Conservation (phyloP, 148 eudicot genomes). For the Dianthus caryophyllus region DNA sequence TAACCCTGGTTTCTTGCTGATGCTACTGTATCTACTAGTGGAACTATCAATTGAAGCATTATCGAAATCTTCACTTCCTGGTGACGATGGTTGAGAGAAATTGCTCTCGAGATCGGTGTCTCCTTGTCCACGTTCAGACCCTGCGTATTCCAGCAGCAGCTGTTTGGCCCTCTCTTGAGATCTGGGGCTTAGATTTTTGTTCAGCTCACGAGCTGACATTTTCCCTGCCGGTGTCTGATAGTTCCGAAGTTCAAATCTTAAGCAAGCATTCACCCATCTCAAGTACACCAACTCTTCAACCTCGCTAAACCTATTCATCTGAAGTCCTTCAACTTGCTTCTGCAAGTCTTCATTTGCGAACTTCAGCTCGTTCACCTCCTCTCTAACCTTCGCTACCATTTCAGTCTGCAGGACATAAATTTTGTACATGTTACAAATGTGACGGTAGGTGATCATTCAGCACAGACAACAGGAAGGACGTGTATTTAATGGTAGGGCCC, state of each 20-base stretch:
- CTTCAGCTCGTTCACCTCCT: slow-evolving; percentile 64
- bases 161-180: slow-evolving; percentile 94
- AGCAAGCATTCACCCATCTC: slow-evolving; percentile 97
- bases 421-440: background rate
- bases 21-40: slow-evolving; percentile 57
- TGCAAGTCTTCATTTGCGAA: slow-evolving; percentile 80
- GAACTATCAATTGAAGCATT: slow-evolving; percentile 83
- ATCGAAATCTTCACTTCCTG: slow-evolving; percentile 96
- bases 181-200: slow-evolving; percentile 76
- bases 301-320: slow-evolving; percentile 96
- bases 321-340: slow-evolving; percentile 98
- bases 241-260: slow-evolving; percentile 78
- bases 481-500: background rate
- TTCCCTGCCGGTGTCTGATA: slow-evolving; percentile 78
- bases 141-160: slow-evolving; percentile 85
- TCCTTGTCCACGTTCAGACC: slow-evolving; percentile 98
- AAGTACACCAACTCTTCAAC: slow-evolving; percentile 96
- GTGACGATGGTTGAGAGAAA: slow-evolving; percentile 86
- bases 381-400: slow-evolving; percentile 85
- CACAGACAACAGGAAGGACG: background rate
- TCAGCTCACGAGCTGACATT: slow-evolving; percentile 83
- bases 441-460: background rate
- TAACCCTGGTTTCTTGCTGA: slow-evolving; percentile 70
- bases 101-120: slow-evolving; percentile 96
- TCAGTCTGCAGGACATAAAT: slow-evolving; percentile 57